These are phyloP conservation scores for Rhynchosporium secalis DNA, from an alignment of 2,329 filamentous ascomycete genomes.

Conservation along the genomic window DNA sequence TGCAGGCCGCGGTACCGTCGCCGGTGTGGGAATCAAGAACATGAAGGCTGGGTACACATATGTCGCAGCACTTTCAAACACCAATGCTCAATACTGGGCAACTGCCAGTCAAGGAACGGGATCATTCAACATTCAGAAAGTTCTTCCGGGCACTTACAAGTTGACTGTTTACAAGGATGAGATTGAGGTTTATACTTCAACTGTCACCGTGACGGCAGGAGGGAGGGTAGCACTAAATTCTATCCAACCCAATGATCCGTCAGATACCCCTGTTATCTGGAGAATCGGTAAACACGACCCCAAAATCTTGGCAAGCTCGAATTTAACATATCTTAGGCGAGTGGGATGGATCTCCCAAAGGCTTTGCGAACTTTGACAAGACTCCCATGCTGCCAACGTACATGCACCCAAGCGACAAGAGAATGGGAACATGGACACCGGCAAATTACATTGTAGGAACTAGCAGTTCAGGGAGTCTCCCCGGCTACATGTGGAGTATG, in stretches of 20 bases:
- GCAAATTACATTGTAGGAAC: slow-evolving; percentile 40
- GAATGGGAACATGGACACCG: slow-evolving; percentile 18
- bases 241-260: slow-evolving; percentile 35
- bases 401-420: slow-evolving; percentile 36
- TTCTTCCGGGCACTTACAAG: slow-evolving; percentile 69
- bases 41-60: slow-evolving; percentile 23
- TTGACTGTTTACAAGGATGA: slow-evolving; percentile 65
- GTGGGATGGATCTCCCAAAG: slow-evolving; percentile 42
- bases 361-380: slow-evolving; percentile 32
- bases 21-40: slow-evolving; percentile 22
- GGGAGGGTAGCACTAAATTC: slow-evolving; percentile 36
- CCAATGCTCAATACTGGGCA: slow-evolving; percentile 63
- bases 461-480: slow-evolving; percentile 40
- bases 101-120: slow-evolving; percentile 53
- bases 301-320: neutral
- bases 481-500: slow-evolving; percentile 44
- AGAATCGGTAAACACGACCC: slow-evolving; percentile 36
- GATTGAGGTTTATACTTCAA: slow-evolving; percentile 52
- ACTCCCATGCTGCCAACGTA: slow-evolving; percentile 37
- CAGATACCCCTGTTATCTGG: slow-evolving; percentile 40
- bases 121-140: slow-evolving; percentile 61
- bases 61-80: slow-evolving; percentile 48
- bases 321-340: slow-evolving; percentile 20
- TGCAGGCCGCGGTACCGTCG: slow-evolving; percentile 17
- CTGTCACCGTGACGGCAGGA: slow-evolving; percentile 52